Evolutionary conservation across 2,329 filamentous ascomycete species (phyloP), one percentile per base, ranked within the genome.

Genomic region (Aspergillus novoparasiticus): DNA sequence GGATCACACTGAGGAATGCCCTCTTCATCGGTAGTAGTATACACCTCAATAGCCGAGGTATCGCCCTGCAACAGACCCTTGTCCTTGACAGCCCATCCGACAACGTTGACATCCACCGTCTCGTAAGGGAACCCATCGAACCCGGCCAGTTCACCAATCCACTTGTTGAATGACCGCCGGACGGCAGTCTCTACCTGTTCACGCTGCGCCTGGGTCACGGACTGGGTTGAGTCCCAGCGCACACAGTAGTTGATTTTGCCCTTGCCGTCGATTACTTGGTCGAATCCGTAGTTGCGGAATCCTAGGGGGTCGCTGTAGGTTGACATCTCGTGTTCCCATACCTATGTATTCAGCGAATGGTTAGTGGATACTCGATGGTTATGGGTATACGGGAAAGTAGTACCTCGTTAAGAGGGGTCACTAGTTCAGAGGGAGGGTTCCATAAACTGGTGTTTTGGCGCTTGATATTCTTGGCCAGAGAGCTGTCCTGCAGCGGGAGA

Each of bases 201-300:
- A 10, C 65, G 65, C 48, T 64, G 59, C 0, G 43, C 59, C 4
- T 59, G 53, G 9, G 59, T 62, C 21, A 67, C 59, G 4, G 64
- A 48, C 54, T 66, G 36, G 16, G 26, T 54, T 0, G 61, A 64
- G 36, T 67, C 65, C 65, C 65, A 67, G 26, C 65, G 65, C n/a
- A 67, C 65, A 32, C 65, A 67, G 55, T 67, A 67, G 57, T 66
- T 67, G 48, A 67, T 67, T 16, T 66, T 64, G 4, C 65, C 63
- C 4, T 55, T 41, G 41, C 32, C 55, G 6, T 57, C 65, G 10
- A 67, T 64, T 0, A 67, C 65, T 23, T 67, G 65, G 55, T 67
- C 65, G 54, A 43, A 67, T 11, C 65, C 65, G 39, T 66, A 67
- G 64, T 67, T 67, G 3, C 58, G 39, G 59, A 67, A 67, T 14